Conservation (phyloP, 176 grass and related monocot genomes). For the Poa pratensis region DNA sequence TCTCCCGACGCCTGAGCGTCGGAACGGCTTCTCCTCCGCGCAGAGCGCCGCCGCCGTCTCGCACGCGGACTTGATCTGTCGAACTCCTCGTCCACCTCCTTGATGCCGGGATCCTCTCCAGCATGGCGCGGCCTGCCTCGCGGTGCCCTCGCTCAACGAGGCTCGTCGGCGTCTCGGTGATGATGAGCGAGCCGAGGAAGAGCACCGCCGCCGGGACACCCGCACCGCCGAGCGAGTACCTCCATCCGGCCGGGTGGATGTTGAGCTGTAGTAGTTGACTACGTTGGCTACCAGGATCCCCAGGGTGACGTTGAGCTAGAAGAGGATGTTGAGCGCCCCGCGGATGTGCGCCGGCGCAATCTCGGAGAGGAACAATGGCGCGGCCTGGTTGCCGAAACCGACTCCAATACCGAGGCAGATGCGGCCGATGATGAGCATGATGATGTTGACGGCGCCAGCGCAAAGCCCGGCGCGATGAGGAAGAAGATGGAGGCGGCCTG, state of each 20-base stretch:
- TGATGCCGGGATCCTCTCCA: background rate
- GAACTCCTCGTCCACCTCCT: background rate
- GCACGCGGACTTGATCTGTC: background rate
- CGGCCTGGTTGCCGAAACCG: background rate
- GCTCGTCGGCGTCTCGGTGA: slow-evolving; percentile 1
- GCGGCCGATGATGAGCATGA: background rate
- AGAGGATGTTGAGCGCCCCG: background rate
- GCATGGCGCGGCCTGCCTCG: background rate
- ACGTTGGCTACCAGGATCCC: background rate
- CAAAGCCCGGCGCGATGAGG: background rate
- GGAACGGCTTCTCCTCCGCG: slow-evolving; percentile 1
- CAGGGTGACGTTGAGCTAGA: background rate
- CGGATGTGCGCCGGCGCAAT: background rate
- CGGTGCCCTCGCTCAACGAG: background rate
- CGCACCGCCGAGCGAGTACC: background rate
- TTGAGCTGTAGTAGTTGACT: background rate
- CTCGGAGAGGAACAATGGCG: background rate
- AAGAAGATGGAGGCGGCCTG: background rate
- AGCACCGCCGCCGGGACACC: background rate
- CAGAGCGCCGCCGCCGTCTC: background rate
- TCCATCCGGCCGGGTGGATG: background rate
- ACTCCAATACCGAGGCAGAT: background rate
- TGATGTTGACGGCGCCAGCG: background rate
- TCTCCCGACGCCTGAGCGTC: background rate
- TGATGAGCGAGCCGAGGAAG: background rate